These are phyloP conservation scores for Termitomyces sp. DNA, from an alignment of 768 basidiomycete genomes.

Conservation along the genomic window DNA sequence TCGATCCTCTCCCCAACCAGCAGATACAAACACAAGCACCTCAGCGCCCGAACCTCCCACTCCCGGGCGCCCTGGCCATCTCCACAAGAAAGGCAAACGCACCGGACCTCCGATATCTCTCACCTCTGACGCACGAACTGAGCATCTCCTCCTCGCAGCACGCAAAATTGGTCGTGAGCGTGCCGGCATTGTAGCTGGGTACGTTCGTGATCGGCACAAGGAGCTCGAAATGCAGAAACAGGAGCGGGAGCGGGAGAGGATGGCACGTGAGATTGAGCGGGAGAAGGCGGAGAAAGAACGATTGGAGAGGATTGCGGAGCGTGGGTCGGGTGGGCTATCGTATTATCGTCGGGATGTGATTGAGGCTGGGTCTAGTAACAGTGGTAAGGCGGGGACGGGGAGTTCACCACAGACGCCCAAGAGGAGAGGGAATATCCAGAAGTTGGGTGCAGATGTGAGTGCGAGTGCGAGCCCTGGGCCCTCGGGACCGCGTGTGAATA, in stretches of 20 bases:
- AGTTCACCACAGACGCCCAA: slow-evolving; percentile 18
- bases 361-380: slow-evolving; percentile 3
- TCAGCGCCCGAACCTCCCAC: slow-evolving; percentile 6
- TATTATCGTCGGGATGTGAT: slow-evolving; percentile 18
- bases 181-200: slow-evolving; percentile 51
- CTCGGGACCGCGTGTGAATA: slow-evolving; percentile 1
- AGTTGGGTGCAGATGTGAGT: slow-evolving; percentile 6
- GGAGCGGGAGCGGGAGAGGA: slow-evolving; percentile 26
- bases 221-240: slow-evolving; percentile 34
- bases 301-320: slow-evolving; percentile 21
- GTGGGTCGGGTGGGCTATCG: slow-evolving; percentile 13
- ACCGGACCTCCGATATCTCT: slow-evolving; percentile 27
- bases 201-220: slow-evolving; percentile 35
- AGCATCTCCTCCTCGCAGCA: slow-evolving; percentile 69
- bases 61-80: slow-evolving; percentile 1
- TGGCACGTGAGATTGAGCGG: slow-evolving; percentile 24
- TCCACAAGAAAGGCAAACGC: slow-evolving; percentile 17
- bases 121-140: slow-evolving; percentile 62
- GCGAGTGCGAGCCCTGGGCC: slow-evolving; percentile 9
- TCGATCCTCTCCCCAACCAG: background rate
- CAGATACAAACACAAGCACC: background rate
- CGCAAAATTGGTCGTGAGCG: slow-evolving; percentile 66
- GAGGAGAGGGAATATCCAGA: background rate
- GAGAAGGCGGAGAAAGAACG: slow-evolving; percentile 28
- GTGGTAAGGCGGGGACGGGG: background rate